Evolutionary conservation across 2,329 filamentous ascomycete genomes (phyloP).

Genomic region (Endothia cerciana): DNA sequence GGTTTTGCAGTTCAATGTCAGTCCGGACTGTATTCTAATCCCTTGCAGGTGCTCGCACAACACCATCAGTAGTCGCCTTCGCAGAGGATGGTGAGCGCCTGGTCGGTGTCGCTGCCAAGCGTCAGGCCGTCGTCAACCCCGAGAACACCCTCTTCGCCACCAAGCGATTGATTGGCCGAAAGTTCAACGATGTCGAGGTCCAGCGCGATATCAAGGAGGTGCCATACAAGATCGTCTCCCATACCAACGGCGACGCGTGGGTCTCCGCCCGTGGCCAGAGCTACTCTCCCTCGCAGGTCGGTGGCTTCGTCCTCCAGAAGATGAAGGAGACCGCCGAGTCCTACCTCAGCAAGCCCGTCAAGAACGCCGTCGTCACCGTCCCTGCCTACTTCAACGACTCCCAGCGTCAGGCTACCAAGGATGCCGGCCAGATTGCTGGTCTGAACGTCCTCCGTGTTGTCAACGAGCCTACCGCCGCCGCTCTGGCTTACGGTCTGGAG

Average conservation of each 20-base stretch:
- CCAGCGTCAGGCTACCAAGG: conserved; percentile 97
- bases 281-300: conserved; percentile 98
- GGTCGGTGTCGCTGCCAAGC: conserved; percentile 96
- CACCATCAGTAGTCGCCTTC: conserved; percentile 93
- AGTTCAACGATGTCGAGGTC: conserved; percentile 91
- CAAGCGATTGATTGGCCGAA: conserved; percentile 97
- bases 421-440: conserved; percentile 94
- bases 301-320: conserved; percentile 95
- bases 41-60: conserved; percentile 82
- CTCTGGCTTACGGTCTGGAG: conserved; percentile 93
- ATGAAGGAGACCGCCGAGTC: conserved; percentile 99
- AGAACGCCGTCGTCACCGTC: conserved; percentile 96
- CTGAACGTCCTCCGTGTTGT: conserved; percentile 97
- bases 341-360: conserved; percentile 86
- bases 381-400: conserved; percentile 99
- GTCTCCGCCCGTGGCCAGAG: conserved; percentile 90
- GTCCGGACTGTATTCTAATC: background rate
- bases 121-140: conserved; percentile 96
- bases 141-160: conserved; percentile 98
- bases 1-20: background rate
- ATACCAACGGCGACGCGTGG: conserved; percentile 96
- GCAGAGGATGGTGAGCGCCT: conserved; percentile 93
- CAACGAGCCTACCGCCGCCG: conserved; percentile 96
- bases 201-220: conserved; percentile 98
- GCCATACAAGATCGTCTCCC: conserved; percentile 97